These are phyloP conservation scores for Aspergillus sp. DNA, from an alignment of 2,329 filamentous ascomycete species.

Conservation along the genomic window DNA sequence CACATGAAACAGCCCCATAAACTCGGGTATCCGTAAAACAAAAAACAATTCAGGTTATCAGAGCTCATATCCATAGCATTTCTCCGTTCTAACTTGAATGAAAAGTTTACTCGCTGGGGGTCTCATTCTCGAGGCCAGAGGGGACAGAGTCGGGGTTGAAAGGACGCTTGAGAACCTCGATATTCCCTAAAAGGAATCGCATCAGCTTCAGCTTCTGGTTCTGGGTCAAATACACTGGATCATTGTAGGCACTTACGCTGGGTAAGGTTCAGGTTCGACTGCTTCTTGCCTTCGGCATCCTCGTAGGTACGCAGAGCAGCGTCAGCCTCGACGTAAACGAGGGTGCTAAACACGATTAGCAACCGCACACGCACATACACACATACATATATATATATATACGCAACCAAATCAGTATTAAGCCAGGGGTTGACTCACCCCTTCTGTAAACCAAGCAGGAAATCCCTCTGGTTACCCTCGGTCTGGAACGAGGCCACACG, in stretches of 20 bases:
- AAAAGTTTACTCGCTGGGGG: neutral
- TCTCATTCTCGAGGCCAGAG: neutral
- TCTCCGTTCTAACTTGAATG: too few relatives aligned
- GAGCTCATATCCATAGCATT: too few relatives aligned
- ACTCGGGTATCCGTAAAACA: too few relatives aligned
- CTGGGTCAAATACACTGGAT: neutral
- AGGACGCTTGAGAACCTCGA: conserved; percentile 31
- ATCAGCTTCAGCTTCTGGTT: neutral
- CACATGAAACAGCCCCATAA: too few relatives aligned
- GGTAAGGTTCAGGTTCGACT: conserved; percentile 57
- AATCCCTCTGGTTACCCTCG: conserved; percentile 62
- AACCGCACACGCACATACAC: neutral
- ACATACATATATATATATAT: too few relatives aligned
- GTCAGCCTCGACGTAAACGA: conserved; percentile 79
- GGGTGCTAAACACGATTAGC: conserved; percentile 46
- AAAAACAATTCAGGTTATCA: too few relatives aligned
- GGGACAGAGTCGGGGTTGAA: conserved; percentile 2
- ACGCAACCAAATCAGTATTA: neutral
- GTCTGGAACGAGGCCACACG: conserved; percentile 62
- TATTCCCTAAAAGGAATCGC: conserved; percentile 13
- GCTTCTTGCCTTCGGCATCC: conserved; percentile 60
- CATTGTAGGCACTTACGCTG: conserved; percentile 58
- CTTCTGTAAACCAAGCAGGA: conserved; percentile 66
- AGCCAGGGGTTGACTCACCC: conserved; percentile 54
- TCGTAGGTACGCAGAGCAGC: conserved; percentile 60